phyloP scores from a whole-genome alignment of 2,329 filamentous ascomycete species.

The Penicillium sclerotigenum region DNA sequence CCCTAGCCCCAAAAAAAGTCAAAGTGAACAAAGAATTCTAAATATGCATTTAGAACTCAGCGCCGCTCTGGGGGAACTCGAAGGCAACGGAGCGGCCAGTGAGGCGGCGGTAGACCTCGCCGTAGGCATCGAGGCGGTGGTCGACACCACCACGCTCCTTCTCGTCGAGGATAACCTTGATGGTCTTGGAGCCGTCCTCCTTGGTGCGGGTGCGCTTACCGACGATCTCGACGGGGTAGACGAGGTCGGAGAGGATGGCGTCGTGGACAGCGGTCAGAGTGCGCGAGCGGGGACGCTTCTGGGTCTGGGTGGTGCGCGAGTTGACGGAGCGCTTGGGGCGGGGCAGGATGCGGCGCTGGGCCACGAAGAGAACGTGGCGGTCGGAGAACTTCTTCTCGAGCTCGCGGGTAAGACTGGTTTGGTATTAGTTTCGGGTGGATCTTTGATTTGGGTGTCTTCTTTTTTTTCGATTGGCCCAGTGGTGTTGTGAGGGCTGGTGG shows the following conservation, averaged over 20 bases:
- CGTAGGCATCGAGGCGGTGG: slow-evolving; percentile 99
- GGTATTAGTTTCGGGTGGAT: slow-evolving; percentile 8
- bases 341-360: slow-evolving; percentile 96
- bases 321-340: slow-evolving; percentile 98
- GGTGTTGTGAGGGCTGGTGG: slow-evolving; percentile 7
- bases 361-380: slow-evolving; percentile 98
- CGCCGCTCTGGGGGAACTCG: slow-evolving; percentile 89
- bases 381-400: slow-evolving; percentile 99
- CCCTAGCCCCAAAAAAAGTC: slow-evolving; percentile 21
- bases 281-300: slow-evolving; percentile 97
- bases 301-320: slow-evolving; percentile 91
- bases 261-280: slow-evolving; percentile 99
- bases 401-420: slow-evolving; percentile 87
- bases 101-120: slow-evolving; percentile 97
- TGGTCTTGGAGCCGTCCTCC: slow-evolving; percentile 96
- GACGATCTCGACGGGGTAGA: slow-evolving; percentile 99
- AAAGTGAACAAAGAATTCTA: slow-evolving; percentile 19
- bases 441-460: not conserved
- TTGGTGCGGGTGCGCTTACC: slow-evolving; percentile 98
- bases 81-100: slow-evolving; percentile 96
- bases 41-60: slow-evolving; percentile 69
- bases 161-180: slow-evolving; percentile 99
- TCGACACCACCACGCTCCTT: slow-evolving; percentile 99
- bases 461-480: not conserved
- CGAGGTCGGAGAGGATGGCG: slow-evolving; percentile 93